phyloP scores from a whole-genome alignment of 306 rosid species.

The Sechiopsis laciniata region DNA sequence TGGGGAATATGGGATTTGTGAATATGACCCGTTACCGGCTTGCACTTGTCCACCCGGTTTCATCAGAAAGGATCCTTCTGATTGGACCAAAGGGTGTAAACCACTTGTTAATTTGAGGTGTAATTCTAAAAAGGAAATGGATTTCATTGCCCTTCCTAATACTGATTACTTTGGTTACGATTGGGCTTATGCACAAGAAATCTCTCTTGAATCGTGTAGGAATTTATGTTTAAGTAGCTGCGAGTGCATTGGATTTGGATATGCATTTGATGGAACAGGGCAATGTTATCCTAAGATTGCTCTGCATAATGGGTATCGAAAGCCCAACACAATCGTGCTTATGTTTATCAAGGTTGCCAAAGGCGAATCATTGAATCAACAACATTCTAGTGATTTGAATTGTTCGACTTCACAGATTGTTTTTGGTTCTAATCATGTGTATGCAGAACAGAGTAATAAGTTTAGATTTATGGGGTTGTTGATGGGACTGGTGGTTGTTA shows the following conservation, averaged over 20 bases:
- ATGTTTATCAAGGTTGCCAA: slow-evolving; percentile 10
- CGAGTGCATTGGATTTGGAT: slow-evolving; percentile 32
- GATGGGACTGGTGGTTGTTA: slow-evolving; percentile 24
- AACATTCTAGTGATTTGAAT: slow-evolving; percentile 10
- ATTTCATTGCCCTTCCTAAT: slow-evolving; percentile 26
- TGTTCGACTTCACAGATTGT: slow-evolving; percentile 18
- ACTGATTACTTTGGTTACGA: slow-evolving; percentile 35
- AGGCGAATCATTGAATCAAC: too few species aligned
- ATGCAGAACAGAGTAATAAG: slow-evolving; percentile 10
- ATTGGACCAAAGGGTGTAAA: slow-evolving; percentile 37
- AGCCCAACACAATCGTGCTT: slow-evolving; percentile 7
- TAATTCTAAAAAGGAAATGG: background rate
- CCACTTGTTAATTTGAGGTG: slow-evolving; percentile 18
- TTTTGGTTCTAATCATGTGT: slow-evolving; percentile 11
- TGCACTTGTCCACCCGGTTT: slow-evolving; percentile 36
- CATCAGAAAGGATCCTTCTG: slow-evolving; percentile 25
- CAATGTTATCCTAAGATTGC: slow-evolving; percentile 28
- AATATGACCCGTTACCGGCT: slow-evolving; percentile 25
- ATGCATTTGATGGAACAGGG: slow-evolving; percentile 29
- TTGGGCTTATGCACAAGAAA: background rate
- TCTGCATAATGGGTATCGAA: slow-evolving; percentile 24
- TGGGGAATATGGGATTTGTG: slow-evolving; percentile 30
- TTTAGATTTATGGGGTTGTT: slow-evolving; percentile 22
- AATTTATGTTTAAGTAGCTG: slow-evolving; percentile 22
- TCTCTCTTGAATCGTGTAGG: slow-evolving; percentile 23